Conservation (phyloP, 164 flowering plant genomes). For the Buxus sempervirens region DNA sequence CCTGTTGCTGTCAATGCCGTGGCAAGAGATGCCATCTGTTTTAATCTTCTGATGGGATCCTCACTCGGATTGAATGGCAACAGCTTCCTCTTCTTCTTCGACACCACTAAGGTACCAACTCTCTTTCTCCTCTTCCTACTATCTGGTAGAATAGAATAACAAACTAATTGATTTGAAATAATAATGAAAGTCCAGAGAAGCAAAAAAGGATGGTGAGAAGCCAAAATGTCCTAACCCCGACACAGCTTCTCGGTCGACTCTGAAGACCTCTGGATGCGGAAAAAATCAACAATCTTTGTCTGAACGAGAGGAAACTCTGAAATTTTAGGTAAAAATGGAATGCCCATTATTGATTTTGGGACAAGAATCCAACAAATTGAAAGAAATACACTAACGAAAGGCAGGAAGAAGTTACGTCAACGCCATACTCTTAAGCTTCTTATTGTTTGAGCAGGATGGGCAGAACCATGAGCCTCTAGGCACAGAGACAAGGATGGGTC, state of each 20-base stretch:
- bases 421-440: conserved; percentile 40
- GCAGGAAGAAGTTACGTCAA: background rate
- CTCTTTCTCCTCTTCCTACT: conserved; percentile 45
- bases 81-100: conserved; percentile 72
- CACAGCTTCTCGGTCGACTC: conserved; percentile 19
- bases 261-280: conserved; percentile 58
- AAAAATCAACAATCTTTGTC: conserved; percentile 89
- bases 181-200: background rate
- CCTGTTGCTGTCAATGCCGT: conserved; percentile 69
- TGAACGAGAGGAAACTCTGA: conserved; percentile 81
- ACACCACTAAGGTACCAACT: conserved; percentile 35
- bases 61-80: conserved; percentile 71
- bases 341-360: background rate
- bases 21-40: conserved; percentile 90
- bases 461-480: conserved; percentile 88
- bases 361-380: background rate
- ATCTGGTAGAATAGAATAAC: conserved; percentile 26
- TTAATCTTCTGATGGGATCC: conserved; percentile 54
- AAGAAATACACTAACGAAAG: background rate
- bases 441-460: conserved; percentile 50
- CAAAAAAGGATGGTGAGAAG: background rate
- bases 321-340: conserved; percentile 10
- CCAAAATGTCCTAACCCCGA: conserved; percentile 33
- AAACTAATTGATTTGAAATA: background rate
- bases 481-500: conserved; percentile 67